These are phyloP conservation scores for Vitis labrusca DNA, from an alignment of 164 flowering plant species.

Conservation along the genomic window DNA sequence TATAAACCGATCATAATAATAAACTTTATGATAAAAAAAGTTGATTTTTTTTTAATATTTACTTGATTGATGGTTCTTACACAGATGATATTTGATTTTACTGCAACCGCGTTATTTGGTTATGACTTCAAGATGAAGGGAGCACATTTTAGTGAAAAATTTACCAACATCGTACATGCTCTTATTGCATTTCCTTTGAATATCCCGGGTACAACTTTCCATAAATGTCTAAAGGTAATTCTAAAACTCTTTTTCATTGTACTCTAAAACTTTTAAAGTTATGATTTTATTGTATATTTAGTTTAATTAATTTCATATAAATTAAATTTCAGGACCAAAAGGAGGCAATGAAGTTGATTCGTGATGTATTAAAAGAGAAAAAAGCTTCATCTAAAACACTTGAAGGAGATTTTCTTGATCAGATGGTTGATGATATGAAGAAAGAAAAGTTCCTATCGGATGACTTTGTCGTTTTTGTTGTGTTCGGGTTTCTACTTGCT, in stretches of 20 bases:
- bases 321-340: constrained; percentile 12
- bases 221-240: constrained; percentile 13
- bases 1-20: too few relatives aligned
- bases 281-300: too few relatives aligned
- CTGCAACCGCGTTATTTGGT: constrained; percentile 7
- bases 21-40: not conserved
- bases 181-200: constrained; percentile 17
- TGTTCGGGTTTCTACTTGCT: constrained; percentile 29
- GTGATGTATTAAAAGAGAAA: not conserved
- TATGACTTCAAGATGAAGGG: constrained; percentile 7
- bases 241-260: too few relatives aligned
- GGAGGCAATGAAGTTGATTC: constrained; percentile 6
- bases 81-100: constrained; percentile 21
- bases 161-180: not conserved
- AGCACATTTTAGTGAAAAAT: constrained; percentile 2
- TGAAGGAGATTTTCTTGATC: constrained; percentile 13
- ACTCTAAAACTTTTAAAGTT: too few relatives aligned
- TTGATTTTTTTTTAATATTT: too few relatives aligned
- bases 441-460: constrained; percentile 12
- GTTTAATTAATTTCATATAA: too few relatives aligned
- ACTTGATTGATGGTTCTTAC: not conserved
- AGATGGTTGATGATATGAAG: constrained; percentile 13
- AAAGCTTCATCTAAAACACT: not conserved
- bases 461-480: constrained; percentile 9
- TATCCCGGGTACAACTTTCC: constrained; percentile 33